Base-by-base conservation (phyloP, 129 eudicot species). In the Smallanthus sonchifolius region DNA sequence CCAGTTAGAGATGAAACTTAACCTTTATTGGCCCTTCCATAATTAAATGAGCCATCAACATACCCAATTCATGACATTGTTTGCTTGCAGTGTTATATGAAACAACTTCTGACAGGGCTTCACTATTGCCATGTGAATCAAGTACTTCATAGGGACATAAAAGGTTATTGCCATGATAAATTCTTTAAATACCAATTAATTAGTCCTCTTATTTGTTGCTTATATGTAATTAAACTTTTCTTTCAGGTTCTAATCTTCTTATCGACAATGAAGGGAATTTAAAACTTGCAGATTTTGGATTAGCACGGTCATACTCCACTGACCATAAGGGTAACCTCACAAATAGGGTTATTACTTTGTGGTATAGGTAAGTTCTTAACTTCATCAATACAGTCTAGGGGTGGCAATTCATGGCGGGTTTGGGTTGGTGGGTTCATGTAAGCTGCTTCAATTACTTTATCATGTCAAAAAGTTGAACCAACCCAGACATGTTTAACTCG, bases 251-350 rank as follows among this genome's bases (percentile, higher is more conserved):
- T 48, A 93, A 93, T 85, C 96, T 93, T 79, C 95, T 93, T 34
- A 88, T 93, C 14, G 96, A 93, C 75, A 93, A 93, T 57, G 95
- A 94, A 77, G 98, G 97, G 28, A 94, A 87, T 79, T 71, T 94
- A 61, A 94, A 94, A 88, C 92, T 94, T 75, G 98, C 96, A 1
- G 98, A 94, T 94, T 94, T 94, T 82, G 98, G 98, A 44, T 79
- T 94, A 65, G 96, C 97, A 34, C 83, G 93, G 45, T 84, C 96
- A 65, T 94, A 79, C 82, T 88, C 97, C 32, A 57, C 73, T 52
- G 90, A 86, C 69, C 83, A 81, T 57, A 90, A 94, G 73, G 92
- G 85, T 45, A 87, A 87, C 81, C 96, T 90, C 56, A 94, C 98
- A 49, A 94, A 90, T 82, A 96, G 98, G 56, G 98, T 94, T 40